Evolutionary conservation across 2,329 filamentous ascomycete genomes (phyloP), one percentile per base, ranked within the genome.

Genomic region (Fusarium verticillioides): DNA sequence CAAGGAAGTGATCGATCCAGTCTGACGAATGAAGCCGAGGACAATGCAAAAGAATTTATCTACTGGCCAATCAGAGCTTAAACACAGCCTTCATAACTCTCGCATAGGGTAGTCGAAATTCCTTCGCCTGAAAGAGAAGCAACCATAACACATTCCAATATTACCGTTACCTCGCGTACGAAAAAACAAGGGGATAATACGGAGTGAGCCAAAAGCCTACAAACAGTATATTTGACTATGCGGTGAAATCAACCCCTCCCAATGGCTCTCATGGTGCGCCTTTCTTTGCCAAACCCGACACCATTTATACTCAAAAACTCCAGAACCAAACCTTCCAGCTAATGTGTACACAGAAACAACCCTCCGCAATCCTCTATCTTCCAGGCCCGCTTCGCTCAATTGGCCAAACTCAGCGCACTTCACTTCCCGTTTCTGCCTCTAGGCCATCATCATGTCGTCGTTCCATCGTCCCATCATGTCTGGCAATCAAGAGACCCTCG

Each of bases 401-500:
- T 36, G 46, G 13, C 28, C 43, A 26, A 30, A 39, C 43, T 18
- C 47, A 44, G 39, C 56, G 30, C 53, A 42, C 32, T 34, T 61
- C 39, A 32, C 46, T 47, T 39, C 34, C 50, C 39, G 15, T 37
- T 36, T 39, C 53, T 63, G 30, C 63, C 44, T 52, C 70, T 46
- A 60, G 58, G 54, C 73, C 59, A 74, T 70, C 72, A 64, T 82
- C 79, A 73, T 81, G 66, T 76, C 76, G 72, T 81, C 79, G 74
- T 81, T 75, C 78, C 73, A 62, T 80, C 79, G 62, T 81, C 72
- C 78, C 71, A 69, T 79, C 78, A 75, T 79, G 72, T 49, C 72
- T 72, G 70, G 36, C 67, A 75, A 79, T 78, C 70, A 74, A 52
- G 61, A 57, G 69, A 73, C 60, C 49, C 54, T 62, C 63, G 62